Conservation (phyloP, 2,329 filamentous ascomycete genomes). For the Aspergillus sp. region DNA sequence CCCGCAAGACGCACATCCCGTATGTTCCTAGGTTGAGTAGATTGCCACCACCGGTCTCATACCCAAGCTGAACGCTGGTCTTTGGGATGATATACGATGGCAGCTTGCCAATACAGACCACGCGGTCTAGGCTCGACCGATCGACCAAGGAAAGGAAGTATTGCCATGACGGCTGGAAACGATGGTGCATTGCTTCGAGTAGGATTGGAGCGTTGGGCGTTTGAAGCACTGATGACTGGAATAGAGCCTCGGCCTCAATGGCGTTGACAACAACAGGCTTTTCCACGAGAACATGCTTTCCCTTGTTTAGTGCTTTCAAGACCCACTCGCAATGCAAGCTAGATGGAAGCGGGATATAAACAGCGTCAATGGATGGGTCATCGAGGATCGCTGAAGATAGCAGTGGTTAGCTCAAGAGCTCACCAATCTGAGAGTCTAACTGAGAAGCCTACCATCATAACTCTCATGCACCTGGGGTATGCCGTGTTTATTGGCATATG, state of each 20-base stretch:
- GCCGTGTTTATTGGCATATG: conserved; percentile 52
- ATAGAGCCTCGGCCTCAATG: conserved; percentile 40
- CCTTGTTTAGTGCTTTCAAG: conserved; percentile 47
- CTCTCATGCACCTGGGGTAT: conserved; percentile 41
- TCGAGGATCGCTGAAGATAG: conserved; percentile 23
- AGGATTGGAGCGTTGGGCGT: conserved; percentile 44
- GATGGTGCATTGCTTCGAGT: conserved; percentile 55
- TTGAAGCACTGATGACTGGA: conserved; percentile 14
- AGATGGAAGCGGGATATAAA: conserved; percentile 53
- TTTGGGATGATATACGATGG: conserved; percentile 38
- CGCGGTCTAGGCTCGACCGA: neutral
- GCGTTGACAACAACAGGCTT: conserved; percentile 53
- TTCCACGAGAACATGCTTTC: conserved; percentile 58
- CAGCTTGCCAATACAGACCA: conserved; percentile 19
- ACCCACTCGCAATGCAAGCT: conserved; percentile 48
- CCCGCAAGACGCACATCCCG: conserved; percentile 38
- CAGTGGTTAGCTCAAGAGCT: neutral
- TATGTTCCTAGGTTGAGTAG: conserved; percentile 43
- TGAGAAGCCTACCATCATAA: neutral
- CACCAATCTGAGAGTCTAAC: neutral
- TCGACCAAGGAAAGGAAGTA: conserved; percentile 30
- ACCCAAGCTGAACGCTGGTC: conserved; percentile 46
- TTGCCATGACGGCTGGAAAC: conserved; percentile 52
- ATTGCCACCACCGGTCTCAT: conserved; percentile 44
- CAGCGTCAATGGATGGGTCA: conserved; percentile 27